A percentile compares a stretch with the other conserved stretches of the same genome.
Evolutionary conservation across 1,284 basidiomycete genomes (phyloP).

Genomic region (Agaricales sp.): DNA sequence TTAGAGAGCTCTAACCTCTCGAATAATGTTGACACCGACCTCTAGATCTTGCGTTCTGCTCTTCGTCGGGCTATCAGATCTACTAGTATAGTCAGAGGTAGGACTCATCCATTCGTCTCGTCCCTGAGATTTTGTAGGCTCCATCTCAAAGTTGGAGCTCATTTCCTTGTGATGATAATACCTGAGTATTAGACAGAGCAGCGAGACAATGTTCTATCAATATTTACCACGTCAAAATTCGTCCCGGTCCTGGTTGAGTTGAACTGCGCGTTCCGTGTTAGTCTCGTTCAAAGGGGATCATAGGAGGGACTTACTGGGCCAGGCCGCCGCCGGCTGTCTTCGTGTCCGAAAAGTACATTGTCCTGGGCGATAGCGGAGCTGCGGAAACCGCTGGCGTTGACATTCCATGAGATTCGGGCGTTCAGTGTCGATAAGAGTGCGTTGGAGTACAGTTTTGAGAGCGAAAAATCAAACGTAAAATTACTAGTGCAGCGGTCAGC

Average conservation of each 20-base stretch:
- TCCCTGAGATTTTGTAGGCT: not conserved
- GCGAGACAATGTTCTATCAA: not conserved
- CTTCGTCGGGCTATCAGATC: not conserved
- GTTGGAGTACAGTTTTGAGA: constrained; percentile 9
- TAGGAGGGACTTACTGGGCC: too few species aligned
- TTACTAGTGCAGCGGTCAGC: constrained; percentile 1
- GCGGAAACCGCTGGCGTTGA: not conserved
- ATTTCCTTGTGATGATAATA: not conserved
- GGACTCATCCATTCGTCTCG: not conserved
- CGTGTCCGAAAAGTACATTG: not conserved
- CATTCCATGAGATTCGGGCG: constrained; percentile 6
- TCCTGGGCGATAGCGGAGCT: not conserved
- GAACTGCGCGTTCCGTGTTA: not conserved
- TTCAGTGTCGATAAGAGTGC: constrained; percentile 8
- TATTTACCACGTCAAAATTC: not conserved
- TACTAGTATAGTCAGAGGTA: not conserved
- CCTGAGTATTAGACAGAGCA: not conserved
- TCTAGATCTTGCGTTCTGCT: not conserved
- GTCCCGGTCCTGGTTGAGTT: not conserved
- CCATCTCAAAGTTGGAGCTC: not conserved
- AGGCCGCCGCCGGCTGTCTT: too few species aligned
- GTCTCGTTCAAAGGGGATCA: not conserved
- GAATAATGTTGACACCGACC: not conserved
- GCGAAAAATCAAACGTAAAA: constrained; percentile 8
- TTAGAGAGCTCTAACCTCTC: not conserved